Evolutionary conservation across 108 stramenopile species (phyloP).

Genomic region (Aurantiochytrium sp.): DNA sequence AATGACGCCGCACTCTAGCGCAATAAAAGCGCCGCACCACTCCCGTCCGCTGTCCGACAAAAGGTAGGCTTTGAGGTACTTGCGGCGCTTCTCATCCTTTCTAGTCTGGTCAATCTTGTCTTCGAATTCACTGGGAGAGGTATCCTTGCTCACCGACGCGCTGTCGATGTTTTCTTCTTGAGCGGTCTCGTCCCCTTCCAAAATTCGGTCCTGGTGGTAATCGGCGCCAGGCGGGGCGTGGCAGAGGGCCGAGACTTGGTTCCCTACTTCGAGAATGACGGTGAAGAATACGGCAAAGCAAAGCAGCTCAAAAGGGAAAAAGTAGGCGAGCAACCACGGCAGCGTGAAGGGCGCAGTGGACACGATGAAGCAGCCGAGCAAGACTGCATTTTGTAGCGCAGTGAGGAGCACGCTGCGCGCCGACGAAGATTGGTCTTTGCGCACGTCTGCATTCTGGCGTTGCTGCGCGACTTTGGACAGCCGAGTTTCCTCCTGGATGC

Average conservation of each 20-base stretch:
- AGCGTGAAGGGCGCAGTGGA: not conserved
- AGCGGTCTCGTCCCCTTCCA: too few relatives aligned
- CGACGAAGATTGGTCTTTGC: not conserved
- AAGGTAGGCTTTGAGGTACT: not conserved
- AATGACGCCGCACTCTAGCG: not conserved
- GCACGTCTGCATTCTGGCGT: not conserved
- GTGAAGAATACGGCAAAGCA: not conserved
- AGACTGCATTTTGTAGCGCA: not conserved
- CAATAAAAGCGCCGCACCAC: slow-evolving; percentile 11
- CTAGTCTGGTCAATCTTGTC: not conserved
- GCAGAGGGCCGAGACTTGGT: not conserved
- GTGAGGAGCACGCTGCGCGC: not conserved
- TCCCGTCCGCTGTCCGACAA: not conserved
- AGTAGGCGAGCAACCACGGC: slow-evolving; percentile 5
- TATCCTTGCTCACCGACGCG: not conserved
- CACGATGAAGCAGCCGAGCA: not conserved
- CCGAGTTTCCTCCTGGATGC: not conserved
- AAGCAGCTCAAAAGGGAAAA: not conserved
- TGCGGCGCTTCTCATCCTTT: not conserved
- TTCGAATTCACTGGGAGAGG: not conserved
- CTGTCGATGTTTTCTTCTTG: too few relatives aligned
- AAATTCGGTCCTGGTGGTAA: too few relatives aligned
- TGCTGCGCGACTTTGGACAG: not conserved
- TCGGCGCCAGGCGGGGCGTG: not conserved
- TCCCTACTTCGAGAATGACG: not conserved